A percentile compares a stretch with the other conserved stretches of the same genome.
phyloP scores from a whole-genome alignment of 2,329 filamentous ascomycete genomes.

The Parastagonospora nodorum region DNA sequence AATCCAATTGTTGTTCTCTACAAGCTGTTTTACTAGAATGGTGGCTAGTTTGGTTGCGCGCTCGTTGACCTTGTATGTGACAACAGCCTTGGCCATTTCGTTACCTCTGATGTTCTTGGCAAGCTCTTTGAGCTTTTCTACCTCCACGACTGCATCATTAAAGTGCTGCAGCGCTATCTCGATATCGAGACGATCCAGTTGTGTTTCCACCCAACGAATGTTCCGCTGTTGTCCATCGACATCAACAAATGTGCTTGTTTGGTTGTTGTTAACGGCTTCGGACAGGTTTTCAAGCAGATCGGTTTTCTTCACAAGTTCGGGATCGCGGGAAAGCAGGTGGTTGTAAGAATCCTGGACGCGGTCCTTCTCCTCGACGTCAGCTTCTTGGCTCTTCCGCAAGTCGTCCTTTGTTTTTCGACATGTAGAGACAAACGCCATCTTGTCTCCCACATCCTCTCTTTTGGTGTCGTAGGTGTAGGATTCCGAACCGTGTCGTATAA shows the following conservation, averaged over 20 bases:
- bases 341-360: conserved; percentile 84
- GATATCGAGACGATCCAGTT: conserved; percentile 96
- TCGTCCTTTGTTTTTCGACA: conserved; percentile 94
- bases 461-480: conserved; percentile 95
- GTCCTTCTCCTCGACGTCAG: conserved; percentile 85
- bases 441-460: conserved; percentile 77
- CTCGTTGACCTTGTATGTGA: conserved; percentile 83
- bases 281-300: conserved; percentile 80
- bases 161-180: conserved; percentile 90
- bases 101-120: conserved; percentile 65
- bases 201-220: conserved; percentile 90
- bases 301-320: conserved; percentile 75
- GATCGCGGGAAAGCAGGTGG: conserved; percentile 80
- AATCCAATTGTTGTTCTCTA: conserved; percentile 67
- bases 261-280: conserved; percentile 69
- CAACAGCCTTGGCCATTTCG: conserved; percentile 53
- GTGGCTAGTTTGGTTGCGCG: conserved; percentile 65
- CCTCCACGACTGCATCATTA: conserved; percentile 78
- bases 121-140: conserved; percentile 82
- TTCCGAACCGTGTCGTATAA: conserved; percentile 85
- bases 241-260: conserved; percentile 78
- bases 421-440: conserved; percentile 79
- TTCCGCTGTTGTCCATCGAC: conserved; percentile 97
- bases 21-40: conserved; percentile 75
- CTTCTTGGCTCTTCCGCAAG: conserved; percentile 80